Percentiles rank a stretch among this genome's conserved stretches.
Conservation (phyloP, 2,329 filamentous ascomycete species). For the Exophiala sp. region DNA sequence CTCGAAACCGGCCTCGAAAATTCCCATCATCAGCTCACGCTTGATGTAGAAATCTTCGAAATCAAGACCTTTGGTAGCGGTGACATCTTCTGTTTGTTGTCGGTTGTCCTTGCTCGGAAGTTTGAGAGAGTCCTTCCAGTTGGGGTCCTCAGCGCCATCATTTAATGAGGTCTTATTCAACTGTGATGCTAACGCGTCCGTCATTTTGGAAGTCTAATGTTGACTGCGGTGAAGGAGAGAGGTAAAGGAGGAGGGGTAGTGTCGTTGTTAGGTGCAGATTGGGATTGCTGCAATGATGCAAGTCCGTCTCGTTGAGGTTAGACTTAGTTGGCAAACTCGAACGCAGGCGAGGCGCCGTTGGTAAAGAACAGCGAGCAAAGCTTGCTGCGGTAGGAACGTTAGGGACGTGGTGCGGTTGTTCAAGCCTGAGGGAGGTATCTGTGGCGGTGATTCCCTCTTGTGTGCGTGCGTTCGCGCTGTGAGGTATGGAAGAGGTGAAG, state of each 20-base stretch:
- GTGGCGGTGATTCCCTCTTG: background rate
- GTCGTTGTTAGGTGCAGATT: background rate
- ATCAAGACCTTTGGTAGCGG: conserved; percentile 92
- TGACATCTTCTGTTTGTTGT: conserved; percentile 69
- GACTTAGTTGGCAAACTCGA: too few relatives aligned
- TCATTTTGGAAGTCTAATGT: conserved; percentile 11
- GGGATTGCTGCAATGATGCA: background rate
- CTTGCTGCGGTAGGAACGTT: background rate
- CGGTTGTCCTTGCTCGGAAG: conserved; percentile 44
- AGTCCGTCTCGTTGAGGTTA: too few relatives aligned
- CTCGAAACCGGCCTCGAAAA: conserved; percentile 98
- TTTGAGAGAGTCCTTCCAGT: conserved; percentile 44
- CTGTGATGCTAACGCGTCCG: conserved; percentile 38
- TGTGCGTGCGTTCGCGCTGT: background rate
- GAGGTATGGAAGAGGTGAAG: background rate
- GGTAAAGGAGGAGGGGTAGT: background rate
- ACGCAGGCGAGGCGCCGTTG: too few relatives aligned
- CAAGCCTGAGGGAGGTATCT: background rate
- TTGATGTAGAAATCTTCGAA: conserved; percentile 97
- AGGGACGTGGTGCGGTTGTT: background rate
- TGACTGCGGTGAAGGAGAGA: background rate
- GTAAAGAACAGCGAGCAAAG: background rate
- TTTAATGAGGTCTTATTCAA: conserved; percentile 41
- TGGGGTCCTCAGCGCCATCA: conserved; percentile 36
- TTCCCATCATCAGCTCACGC: conserved; percentile 94